phyloP scores from a whole-genome alignment of 495 filamentous ascomycete genomes.

The Penicillium ucsense region DNA sequence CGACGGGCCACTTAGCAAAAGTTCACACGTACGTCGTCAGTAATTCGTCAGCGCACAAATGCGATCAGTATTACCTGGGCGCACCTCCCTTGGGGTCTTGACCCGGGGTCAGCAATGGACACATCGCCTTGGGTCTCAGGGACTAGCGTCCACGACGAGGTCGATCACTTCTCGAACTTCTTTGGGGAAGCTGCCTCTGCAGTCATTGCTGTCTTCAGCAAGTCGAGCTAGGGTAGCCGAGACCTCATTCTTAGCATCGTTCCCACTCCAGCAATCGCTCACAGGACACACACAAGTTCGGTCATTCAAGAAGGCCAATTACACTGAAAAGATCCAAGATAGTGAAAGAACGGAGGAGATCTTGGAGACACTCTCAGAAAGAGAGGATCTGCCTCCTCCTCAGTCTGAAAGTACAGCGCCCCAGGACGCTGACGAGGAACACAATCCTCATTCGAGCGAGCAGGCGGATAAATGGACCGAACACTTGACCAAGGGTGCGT shows the following conservation, averaged over 20 bases:
- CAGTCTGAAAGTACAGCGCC: slow-evolving; percentile 3
- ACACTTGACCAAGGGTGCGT: slow-evolving; percentile 55
- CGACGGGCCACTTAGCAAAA: too few relatives aligned
- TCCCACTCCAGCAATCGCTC: not conserved
- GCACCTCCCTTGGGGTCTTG: slow-evolving; percentile 5
- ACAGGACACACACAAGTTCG: slow-evolving; percentile 6
- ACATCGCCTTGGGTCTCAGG: not conserved
- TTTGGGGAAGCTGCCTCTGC: not conserved
- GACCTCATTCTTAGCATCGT: not conserved
- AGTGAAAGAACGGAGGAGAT: slow-evolving; percentile 15
- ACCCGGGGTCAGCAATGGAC: not conserved
- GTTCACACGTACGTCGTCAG: too few relatives aligned
- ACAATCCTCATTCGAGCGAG: slow-evolving; percentile 31
- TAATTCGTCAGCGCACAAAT: not conserved
- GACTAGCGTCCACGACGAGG: not conserved
- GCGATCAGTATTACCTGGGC: slow-evolving; percentile 6
- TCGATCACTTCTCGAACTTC: not conserved
- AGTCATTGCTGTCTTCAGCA: not conserved
- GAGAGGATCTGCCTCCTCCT: slow-evolving; percentile 5
- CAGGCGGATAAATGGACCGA: slow-evolving; percentile 35
- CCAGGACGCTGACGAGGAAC: slow-evolving; percentile 3
- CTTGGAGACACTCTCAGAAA: slow-evolving; percentile 9
- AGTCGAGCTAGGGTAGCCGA: not conserved
- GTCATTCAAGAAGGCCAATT: slow-evolving; percentile 12
- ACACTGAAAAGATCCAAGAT: slow-evolving; percentile 9